Conservation (phyloP, 75 land plant genomes). For the Larix kaempferi region DNA sequence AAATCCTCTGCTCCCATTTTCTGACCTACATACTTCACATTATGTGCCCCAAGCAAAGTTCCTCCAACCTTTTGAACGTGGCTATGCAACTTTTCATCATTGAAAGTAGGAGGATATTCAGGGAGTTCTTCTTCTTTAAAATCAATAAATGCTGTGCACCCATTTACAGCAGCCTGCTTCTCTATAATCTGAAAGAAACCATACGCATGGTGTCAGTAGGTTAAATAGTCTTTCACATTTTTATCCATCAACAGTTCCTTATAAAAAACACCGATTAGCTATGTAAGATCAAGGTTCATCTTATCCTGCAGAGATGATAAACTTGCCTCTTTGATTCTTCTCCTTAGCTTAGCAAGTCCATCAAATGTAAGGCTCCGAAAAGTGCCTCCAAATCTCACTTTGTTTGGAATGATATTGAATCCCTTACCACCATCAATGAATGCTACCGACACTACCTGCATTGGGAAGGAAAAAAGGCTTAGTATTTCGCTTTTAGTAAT, state of each 20-base stretch:
- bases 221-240: too few species aligned
- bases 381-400: conserved; percentile 70
- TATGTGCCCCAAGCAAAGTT: conserved; percentile 41
- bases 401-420: conserved; percentile 45
- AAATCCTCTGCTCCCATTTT: conserved; percentile 85
- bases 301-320: not conserved
- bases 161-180: conserved; percentile 57
- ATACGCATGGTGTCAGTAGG: too few species aligned
- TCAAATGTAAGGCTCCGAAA: conserved; percentile 51
- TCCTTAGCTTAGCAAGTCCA: conserved; percentile 40
- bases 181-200: conserved; percentile 40
- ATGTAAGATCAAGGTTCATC: too few species aligned
- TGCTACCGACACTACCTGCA: conserved; percentile 75
- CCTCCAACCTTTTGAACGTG: conserved; percentile 58
- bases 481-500: not conserved
- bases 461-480: not conserved
- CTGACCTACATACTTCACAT: conserved; percentile 27
- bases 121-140: conserved; percentile 44
- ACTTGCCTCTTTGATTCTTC: conserved; percentile 64
- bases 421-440: conserved; percentile 47
- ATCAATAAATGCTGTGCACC: conserved; percentile 55
- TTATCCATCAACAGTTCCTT: too few species aligned
- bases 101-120: conserved; percentile 54
- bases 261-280: too few species aligned
- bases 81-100: conserved; percentile 50